These are phyloP conservation scores for Candida railenensis DNA, from an alignment of 805 yeast species.

Conservation along the genomic window DNA sequence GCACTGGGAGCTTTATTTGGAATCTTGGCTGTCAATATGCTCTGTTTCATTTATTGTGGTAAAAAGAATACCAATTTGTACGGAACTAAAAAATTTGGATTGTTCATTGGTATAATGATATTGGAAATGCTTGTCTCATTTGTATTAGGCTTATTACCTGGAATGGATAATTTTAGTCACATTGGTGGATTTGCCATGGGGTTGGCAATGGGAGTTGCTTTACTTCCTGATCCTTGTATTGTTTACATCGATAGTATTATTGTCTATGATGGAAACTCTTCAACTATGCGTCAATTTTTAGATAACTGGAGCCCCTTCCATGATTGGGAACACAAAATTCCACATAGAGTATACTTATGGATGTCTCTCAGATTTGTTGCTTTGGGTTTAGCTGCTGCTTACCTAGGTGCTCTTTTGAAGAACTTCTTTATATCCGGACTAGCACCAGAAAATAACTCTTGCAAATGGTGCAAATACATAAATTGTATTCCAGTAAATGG, in stretches of 20 bases:
- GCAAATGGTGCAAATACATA: conserved; percentile 73
- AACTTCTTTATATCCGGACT: conserved; percentile 41
- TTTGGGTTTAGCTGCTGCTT: conserved; percentile 46
- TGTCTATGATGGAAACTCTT: conserved; percentile 28
- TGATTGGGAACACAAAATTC: conserved; percentile 33
- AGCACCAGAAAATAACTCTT: conserved; percentile 46
- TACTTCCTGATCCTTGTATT: conserved; percentile 58
- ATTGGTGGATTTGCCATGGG: conserved; percentile 76
- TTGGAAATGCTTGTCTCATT: conserved; percentile 58
- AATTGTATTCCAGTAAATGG: conserved; percentile 68
- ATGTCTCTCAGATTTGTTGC: conserved; percentile 43
- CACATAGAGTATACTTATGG: conserved; percentile 50
- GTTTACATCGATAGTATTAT: conserved; percentile 39
- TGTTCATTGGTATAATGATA: conserved; percentile 47
- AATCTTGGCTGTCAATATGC: conserved; percentile 58
- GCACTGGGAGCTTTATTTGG: conserved; percentile 75
- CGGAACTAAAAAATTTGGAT: conserved; percentile 45
- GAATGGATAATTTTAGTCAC: conserved; percentile 72
- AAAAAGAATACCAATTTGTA: conserved; percentile 46
- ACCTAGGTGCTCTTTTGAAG: conserved; percentile 47
- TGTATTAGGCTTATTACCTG: conserved; percentile 68
- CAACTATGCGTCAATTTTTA: conserved; percentile 29
- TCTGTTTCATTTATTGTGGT: conserved; percentile 55
- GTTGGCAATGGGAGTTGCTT: conserved; percentile 43
- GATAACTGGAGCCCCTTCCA: conserved; percentile 42